Base-by-base conservation (phyloP, 345 rosid genomes). In the Eucalyptus regnans region DNA sequence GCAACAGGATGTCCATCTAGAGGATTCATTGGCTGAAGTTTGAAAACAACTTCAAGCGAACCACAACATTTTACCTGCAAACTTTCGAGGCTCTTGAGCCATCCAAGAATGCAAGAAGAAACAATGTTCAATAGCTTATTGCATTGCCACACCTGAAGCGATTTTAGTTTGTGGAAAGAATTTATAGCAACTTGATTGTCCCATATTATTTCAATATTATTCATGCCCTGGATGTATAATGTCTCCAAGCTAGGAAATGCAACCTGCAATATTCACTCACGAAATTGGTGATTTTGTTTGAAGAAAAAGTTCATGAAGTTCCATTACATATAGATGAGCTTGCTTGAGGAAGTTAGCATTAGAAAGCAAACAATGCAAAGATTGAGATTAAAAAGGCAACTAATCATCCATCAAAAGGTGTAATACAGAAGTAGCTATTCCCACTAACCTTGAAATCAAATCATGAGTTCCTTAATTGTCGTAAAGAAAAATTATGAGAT, bases 51-150 rank as follows among this genome's bases (percentile, higher is more conserved):
- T 68, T 33, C 80, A 68, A 68, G 23, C 2, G 1, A 68, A 68
- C 1, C 4, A 68, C 80, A 68, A 8, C 2, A 16, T 0, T 0
- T 0, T 31, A 68, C 22, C 23, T 16, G 1, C 23, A 68, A 33
- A 17, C 4, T 68, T 68, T 68, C 80, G 0, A 68, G 6, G 80
- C 44, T 68, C 44, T 8, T 16, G 4, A 68, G 44, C 12, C 0
- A 0, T 68, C 23, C 80, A 68, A 68, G 44, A 68, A 68, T 68
- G 80, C 11, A 31, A 68, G 80, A 68, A 17, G 44, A 23, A 68
- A 68, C 23, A 33, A 68, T 68, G 23, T 68, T 33, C 44, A 33
- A 1, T 68, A 68, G 80, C 62, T 56, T 56, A 2, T 56, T 0
- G 37, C 71, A 62, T 13, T 0, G 0, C 8, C 16, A 1, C 33